Percentiles rank a stretch among this genome's conserved stretches.
These are phyloP conservation scores for Amanita molliuscula DNA, from an alignment of 768 basidiomycete genomes.

Conservation along the genomic window DNA sequence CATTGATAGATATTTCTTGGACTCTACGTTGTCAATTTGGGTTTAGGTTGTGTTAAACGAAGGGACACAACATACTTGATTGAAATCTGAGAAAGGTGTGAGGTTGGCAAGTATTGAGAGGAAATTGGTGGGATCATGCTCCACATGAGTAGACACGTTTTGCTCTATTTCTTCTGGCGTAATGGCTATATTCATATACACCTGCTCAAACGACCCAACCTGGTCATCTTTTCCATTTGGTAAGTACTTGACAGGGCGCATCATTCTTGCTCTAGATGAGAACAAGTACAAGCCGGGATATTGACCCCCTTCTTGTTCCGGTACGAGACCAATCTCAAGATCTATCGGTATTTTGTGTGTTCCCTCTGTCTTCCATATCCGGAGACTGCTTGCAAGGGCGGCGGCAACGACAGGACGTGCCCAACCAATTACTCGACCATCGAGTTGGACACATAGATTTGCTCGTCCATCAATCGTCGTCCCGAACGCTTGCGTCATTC, in stretches of 20 bases:
- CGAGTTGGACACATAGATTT: constrained; percentile 88
- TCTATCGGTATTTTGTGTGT: constrained; percentile 78
- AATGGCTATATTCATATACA: constrained; percentile 97
- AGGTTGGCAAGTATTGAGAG: constrained; percentile 94
- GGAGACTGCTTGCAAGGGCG: constrained; percentile 74
- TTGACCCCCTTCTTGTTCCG: constrained; percentile 84
- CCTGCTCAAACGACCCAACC: constrained; percentile 95
- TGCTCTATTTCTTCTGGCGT: constrained; percentile 75
- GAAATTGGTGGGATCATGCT: constrained; percentile 91
- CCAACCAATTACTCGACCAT: constrained; percentile 93
- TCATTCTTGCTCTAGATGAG: constrained; percentile 82
- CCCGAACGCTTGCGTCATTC: constrained; percentile 89
- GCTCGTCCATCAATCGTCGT: constrained; percentile 70
- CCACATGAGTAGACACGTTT: constrained; percentile 80
- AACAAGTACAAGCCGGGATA: constrained; percentile 96
- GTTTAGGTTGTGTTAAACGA: constrained; percentile 7
- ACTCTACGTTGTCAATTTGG: constrained; percentile 34
- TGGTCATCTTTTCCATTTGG: constrained; percentile 81
- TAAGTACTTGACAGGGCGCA: constrained; percentile 93
- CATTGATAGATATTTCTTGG: constrained; percentile 92
- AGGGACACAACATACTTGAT: constrained; percentile 56
- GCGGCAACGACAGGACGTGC: constrained; percentile 63
- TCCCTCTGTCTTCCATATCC: constrained; percentile 92
- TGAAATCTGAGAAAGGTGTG: constrained; percentile 99
- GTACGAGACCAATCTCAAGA: constrained; percentile 89